Evolutionary conservation across 805 yeast genomes (phyloP).

Genomic region (Cyberlindnera xishuangbannaensis): DNA sequence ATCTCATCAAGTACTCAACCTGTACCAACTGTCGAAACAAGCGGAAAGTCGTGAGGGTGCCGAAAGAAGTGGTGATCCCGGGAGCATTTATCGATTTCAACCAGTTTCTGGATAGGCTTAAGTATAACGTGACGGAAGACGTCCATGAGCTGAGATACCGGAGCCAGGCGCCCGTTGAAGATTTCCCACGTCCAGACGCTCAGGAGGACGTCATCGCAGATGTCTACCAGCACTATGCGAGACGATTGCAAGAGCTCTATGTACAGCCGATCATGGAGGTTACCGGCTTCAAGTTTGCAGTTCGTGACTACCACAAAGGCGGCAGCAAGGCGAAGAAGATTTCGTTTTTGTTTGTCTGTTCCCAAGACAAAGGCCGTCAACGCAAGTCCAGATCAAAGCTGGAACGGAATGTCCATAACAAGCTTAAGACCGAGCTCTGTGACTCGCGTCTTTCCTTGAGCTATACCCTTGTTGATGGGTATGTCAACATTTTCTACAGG

Average conservation of each 20-base stretch:
- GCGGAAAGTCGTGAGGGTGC: constrained; percentile 29
- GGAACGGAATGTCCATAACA: constrained; percentile 33
- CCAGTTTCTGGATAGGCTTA: constrained; percentile 29
- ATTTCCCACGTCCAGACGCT: constrained; percentile 30
- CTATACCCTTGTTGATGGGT: constrained; percentile 34
- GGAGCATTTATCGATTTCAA: constrained; percentile 31
- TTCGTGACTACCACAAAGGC: constrained; percentile 40
- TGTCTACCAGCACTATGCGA: constrained; percentile 31
- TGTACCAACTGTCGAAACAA: constrained; percentile 35
- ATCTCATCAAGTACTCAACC: constrained; percentile 35
- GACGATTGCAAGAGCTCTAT: constrained; percentile 30
- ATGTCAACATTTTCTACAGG: constrained; percentile 30
- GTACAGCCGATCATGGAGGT: constrained; percentile 34
- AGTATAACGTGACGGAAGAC: constrained; percentile 30
- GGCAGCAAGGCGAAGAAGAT: constrained; percentile 36
- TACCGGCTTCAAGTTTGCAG: constrained; percentile 39
- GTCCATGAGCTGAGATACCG: constrained; percentile 31
- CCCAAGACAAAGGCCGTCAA: constrained; percentile 38
- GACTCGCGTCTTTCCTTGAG: constrained; percentile 34
- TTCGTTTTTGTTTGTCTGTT: constrained; percentile 40
- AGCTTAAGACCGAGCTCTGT: constrained; percentile 36
- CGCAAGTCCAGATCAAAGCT: constrained; percentile 36
- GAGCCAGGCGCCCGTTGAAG: constrained; percentile 26
- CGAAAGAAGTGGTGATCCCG: constrained; percentile 7
- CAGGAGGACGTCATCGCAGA: constrained; percentile 26